Conservation (phyloP, 129 eudicot genomes). For the Lactuca saligna region DNA sequence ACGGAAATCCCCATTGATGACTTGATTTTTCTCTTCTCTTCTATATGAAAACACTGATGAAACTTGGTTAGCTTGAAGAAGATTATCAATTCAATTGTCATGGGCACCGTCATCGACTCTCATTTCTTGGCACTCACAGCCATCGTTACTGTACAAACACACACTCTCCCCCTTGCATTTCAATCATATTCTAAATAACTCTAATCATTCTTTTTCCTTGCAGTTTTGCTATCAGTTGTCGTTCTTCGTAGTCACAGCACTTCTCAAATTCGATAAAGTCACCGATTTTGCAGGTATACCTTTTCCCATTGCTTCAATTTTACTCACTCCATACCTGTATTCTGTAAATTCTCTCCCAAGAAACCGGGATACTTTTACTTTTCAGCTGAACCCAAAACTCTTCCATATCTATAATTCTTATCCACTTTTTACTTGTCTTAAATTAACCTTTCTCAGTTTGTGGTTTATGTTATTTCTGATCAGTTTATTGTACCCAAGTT, state of each 20-base stretch:
- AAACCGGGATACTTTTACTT: background rate
- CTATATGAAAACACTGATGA: background rate
- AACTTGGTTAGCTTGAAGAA: background rate
- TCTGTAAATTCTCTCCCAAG: background rate
- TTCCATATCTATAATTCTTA: background rate
- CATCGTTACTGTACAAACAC: constrained; percentile 67
- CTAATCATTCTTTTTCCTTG: constrained; percentile 18
- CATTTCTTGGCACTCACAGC: constrained; percentile 90
- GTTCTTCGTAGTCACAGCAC: constrained; percentile 84
- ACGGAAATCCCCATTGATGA: background rate
- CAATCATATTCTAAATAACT: background rate
- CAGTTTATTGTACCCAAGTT: too few species aligned
- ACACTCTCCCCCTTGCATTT: background rate
- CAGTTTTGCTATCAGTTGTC: constrained; percentile 74
- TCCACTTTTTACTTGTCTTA: background rate
- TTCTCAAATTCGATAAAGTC: constrained; percentile 82
- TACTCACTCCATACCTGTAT: background rate
- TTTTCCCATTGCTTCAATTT: constrained; percentile 17
- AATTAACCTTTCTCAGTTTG: background rate
- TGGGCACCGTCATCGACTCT: constrained; percentile 82
- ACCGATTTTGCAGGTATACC: constrained; percentile 89
- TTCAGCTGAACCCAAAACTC: background rate
- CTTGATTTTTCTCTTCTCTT: background rate
- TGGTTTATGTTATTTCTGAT: background rate
- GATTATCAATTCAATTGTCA: constrained; percentile 33